Evolutionary conservation across 768 basidiomycete genomes (phyloP).

Genomic region (Mycena polygramma): DNA sequence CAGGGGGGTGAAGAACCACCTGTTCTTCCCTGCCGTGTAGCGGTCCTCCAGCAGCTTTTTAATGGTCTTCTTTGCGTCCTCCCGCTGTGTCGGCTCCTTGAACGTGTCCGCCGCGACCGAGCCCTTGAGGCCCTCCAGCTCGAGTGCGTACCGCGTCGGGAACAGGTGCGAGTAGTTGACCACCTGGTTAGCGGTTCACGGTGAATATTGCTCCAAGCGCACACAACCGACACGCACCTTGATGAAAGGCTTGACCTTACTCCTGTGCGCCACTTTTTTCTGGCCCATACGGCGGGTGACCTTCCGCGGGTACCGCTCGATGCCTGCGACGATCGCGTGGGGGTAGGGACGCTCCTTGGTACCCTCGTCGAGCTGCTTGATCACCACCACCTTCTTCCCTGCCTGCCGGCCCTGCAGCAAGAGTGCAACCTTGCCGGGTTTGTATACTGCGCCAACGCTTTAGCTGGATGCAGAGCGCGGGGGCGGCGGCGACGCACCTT

Average conservation of each 20-base stretch:
- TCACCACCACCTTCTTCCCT: constrained; percentile 99
- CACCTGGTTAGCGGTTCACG: constrained; percentile 58
- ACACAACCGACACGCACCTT: constrained; percentile 73
- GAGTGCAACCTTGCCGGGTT: constrained; percentile 97
- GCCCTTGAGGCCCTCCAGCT: constrained; percentile 95
- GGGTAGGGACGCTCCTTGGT: constrained; percentile 97
- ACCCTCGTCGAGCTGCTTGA: constrained; percentile 97
- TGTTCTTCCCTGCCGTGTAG: constrained; percentile 94
- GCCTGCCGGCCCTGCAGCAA: constrained; percentile 99
- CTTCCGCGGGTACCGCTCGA: constrained; percentile 98
- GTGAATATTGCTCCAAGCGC: not conserved
- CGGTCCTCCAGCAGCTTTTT: constrained; percentile 98
- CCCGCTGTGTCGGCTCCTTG: constrained; percentile 96
- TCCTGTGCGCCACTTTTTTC: constrained; percentile 92
- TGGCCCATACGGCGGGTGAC: constrained; percentile 98
- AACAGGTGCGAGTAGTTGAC: constrained; percentile 99
- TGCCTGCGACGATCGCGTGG: constrained; percentile 97
- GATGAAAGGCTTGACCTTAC: constrained; percentile 99
- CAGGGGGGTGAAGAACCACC: constrained; percentile 95
- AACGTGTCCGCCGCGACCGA: constrained; percentile 89
- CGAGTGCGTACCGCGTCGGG: constrained; percentile 98
- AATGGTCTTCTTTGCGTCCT: constrained; percentile 94
- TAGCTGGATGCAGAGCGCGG: not conserved
- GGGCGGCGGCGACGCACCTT: constrained; percentile 55
- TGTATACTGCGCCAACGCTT: constrained; percentile 74